Evolutionary conservation across 2,329 filamentous ascomycete genomes (phyloP).

Genomic region (Rhynchosporium secalis): DNA sequence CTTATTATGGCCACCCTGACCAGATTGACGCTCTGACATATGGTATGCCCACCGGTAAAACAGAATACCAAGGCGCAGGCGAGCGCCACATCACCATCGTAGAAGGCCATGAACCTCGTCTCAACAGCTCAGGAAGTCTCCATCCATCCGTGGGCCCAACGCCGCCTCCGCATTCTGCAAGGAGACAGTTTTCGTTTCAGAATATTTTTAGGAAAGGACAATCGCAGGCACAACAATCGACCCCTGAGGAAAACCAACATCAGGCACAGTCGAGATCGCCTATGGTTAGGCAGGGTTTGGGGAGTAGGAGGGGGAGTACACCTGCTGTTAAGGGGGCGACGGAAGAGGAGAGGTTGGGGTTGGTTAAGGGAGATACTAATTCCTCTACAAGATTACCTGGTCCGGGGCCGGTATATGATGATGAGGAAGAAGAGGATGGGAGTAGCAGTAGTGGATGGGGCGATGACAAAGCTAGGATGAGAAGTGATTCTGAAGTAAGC

Average conservation of each 20-base stretch:
- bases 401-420: conserved; percentile 29
- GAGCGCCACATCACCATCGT: conserved; percentile 52
- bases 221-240: conserved; percentile 10
- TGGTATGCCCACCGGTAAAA: conserved; percentile 46
- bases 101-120: conserved; percentile 32
- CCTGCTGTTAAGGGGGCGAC: conserved; percentile 56
- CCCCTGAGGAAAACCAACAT: conserved; percentile 23
- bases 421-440: conserved; percentile 31
- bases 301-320: conserved; percentile 44
- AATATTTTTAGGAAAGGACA: conserved; percentile 62
- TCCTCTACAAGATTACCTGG: conserved; percentile 22
- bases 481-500: conserved; percentile 11
- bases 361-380: conserved; percentile 72
- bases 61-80: conserved; percentile 52
- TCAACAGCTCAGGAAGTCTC: conserved; percentile 28
- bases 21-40: conserved; percentile 46
- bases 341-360: conserved; percentile 79
- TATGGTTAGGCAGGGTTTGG: conserved; percentile 41
- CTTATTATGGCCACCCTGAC: conserved; percentile 42
- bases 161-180: conserved; percentile 62
- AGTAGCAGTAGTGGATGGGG: conserved; percentile 18
- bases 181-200: conserved; percentile 88
- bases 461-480: conserved; percentile 20
- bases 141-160: conserved; percentile 46
- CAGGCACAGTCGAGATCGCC: conserved; percentile 37